Base-by-base conservation (phyloP, 768 basidiomycete species). In the Wakefieldia striispora region DNA sequence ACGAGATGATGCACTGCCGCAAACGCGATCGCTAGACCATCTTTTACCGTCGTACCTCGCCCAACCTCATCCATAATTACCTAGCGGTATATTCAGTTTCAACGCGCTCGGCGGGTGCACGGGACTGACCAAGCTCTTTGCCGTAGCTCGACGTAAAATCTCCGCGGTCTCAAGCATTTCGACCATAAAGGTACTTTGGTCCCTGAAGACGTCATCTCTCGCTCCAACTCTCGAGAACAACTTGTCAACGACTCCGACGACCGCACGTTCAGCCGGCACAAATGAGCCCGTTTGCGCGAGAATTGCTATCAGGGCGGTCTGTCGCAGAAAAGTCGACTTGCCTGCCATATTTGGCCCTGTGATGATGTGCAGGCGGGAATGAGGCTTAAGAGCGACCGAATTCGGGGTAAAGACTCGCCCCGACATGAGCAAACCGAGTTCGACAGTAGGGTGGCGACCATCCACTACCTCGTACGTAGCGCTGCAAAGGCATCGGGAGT, bases 51-150 rank as follows among this genome's bases (percentile, higher is more conserved):
- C 6, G 95, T 98, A 29, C 95, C 95, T 57, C 95, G 75, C 6
- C 95, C 95, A n/a, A 99, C 94, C 73, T 99, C 95, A 64, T 99
- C 95, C 91, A 99, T 95, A 54, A 99, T 95, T n/a, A 98, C 88
- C 91, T 94, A 58, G 23, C 20, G 38, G 23, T 27, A 50, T 46
- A 5, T 45, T 60, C 34, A 43, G 44, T 29, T 51, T 55, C 31
- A 37, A 37, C 27, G 19, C 33, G 21, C 31, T 42, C 12, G 23
- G 19, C 16, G 29, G 40, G 44, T 42, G 43, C 27, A 52, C 0
- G 33, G 21, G 12, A 70, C 83, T 54, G 59, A 92, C 95, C 47
- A 99, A 74, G 53, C 94, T 97, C 48, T 75, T 79, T 2, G 80
- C 70, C 8, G 94, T 97, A 3, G 97, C 94, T 19, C 84, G 81